Conservation (phyloP, 257 asterid species). For the Penstemon eatonii region DNA sequence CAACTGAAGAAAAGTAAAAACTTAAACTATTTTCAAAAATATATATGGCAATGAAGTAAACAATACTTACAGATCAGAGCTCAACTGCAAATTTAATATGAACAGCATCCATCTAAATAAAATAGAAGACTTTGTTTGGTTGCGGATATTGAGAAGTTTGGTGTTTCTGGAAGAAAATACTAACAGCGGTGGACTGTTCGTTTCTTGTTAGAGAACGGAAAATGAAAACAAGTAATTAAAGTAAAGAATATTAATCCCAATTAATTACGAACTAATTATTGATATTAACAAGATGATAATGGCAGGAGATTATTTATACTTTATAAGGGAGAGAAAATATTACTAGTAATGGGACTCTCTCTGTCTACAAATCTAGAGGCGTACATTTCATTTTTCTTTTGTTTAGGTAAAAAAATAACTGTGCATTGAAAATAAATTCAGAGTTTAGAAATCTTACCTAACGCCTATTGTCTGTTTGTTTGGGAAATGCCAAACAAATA, state of each 20-base stretch:
- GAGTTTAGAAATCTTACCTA: too few species aligned
- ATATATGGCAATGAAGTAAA: neutral
- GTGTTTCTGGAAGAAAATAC: neutral
- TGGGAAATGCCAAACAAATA: too few species aligned
- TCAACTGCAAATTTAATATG: neutral
- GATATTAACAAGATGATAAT: too few species aligned
- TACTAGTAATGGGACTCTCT: too few species aligned
- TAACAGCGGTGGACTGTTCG: neutral
- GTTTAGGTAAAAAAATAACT: too few species aligned
- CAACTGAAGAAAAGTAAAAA: neutral
- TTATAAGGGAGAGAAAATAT: too few species aligned
- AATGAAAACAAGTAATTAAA: neutral
- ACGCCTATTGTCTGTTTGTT: too few species aligned
- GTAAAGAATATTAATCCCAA: neutral
- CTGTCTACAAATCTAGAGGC: too few species aligned
- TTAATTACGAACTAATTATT: too few species aligned
- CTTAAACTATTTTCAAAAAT: neutral
- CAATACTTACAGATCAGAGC: conserved; percentile 13
- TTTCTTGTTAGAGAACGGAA: neutral
- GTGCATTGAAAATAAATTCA: too few species aligned
- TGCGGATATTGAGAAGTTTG: neutral
- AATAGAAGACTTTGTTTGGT: neutral
- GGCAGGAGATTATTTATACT: too few species aligned
- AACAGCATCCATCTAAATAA: neutral
- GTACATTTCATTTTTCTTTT: too few species aligned